These are phyloP conservation scores for Hemileccinum impolitum DNA, from an alignment of 768 basidiomycete species.

Conservation along the genomic window DNA sequence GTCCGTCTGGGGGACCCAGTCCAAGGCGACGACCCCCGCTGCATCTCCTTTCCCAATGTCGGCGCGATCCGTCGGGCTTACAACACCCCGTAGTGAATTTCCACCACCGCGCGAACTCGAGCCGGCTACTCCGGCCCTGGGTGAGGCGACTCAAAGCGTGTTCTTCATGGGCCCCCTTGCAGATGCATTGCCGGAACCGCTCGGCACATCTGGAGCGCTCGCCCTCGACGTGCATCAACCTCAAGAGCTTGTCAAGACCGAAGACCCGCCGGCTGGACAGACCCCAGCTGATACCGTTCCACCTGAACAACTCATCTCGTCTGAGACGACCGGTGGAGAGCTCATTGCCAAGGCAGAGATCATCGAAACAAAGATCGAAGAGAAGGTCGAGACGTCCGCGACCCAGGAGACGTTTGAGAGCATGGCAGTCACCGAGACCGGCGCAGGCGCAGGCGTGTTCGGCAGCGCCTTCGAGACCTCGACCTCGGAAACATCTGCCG, in stretches of 20 bases:
- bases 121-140: slow-evolving; percentile 9
- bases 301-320: slow-evolving; percentile 13
- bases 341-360: too few relatives aligned
- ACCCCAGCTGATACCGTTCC: slow-evolving; percentile 31
- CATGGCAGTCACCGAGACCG: neutral
- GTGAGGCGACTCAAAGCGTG: slow-evolving; percentile 8
- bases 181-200: neutral
- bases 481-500: neutral
- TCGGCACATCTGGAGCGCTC: slow-evolving; percentile 1
- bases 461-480: neutral
- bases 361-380: slow-evolving; percentile 5
- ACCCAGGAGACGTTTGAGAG: slow-evolving; percentile 7
- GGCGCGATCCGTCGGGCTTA: slow-evolving; percentile 22
- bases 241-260: neutral
- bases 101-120: slow-evolving; percentile 10
- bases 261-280: slow-evolving; percentile 10
- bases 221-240: slow-evolving; percentile 13
- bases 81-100: slow-evolving; percentile 17
- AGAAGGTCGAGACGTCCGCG: slow-evolving; percentile 6
- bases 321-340: slow-evolving; percentile 4
- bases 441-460: neutral
- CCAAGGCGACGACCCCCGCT: slow-evolving; percentile 27
- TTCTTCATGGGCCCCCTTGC: neutral
- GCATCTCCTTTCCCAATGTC: slow-evolving; percentile 25
- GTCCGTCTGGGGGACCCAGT: slow-evolving; percentile 47